Base-by-base conservation (phyloP, 495 filamentous ascomycete genomes). In the Beverwykella pulmonaria region DNA sequence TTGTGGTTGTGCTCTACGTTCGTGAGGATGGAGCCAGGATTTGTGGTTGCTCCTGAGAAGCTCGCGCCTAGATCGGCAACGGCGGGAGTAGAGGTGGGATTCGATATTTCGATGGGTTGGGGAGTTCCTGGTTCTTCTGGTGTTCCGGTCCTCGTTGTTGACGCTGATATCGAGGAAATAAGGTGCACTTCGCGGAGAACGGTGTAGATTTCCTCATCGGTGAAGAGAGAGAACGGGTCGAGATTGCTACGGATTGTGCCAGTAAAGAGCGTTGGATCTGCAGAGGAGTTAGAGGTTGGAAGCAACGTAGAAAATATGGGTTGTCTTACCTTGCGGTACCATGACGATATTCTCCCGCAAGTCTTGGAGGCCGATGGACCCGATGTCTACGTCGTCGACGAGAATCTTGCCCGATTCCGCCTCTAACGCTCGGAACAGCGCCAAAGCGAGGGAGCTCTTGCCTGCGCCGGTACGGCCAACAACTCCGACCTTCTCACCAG, bases 401-500 rank as follows among this genome's bases (percentile, higher is more conserved):
- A 93, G 63, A 62, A 99, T 97, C 73, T 88, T 89, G 61, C 95
- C 95, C 49, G 85, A 83, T 70, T 96, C 93, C 5, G 95, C 93
- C 75, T 98, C 95, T 34, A 99, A 79, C n/a, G 92, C 92, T 57
- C 95, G 86, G 84, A 99, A 98, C n/a, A 99, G 84, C 12, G 95
- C 94, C 55, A 99, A 80, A 6, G 95, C 92, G 8, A 99, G 83
- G 6, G 94, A 97, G 75, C 92, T 97, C 82, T 99, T 99, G 47
- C 95, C 95, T 41, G 95, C 95, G 58, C 95, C 95, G 14, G 95
- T 99, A 54, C 95, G 85, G 50, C 95, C 95, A 48, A 99, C 95
- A 61, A 99, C 96, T 49, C 95, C 95, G 27, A 99, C 89, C 79
- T 96, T 97, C 79, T 99, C 92, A 2, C 86, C 86, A 0, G 95